Conservation (phyloP, 805 yeast species). For the Zygoascus tannicola region DNA sequence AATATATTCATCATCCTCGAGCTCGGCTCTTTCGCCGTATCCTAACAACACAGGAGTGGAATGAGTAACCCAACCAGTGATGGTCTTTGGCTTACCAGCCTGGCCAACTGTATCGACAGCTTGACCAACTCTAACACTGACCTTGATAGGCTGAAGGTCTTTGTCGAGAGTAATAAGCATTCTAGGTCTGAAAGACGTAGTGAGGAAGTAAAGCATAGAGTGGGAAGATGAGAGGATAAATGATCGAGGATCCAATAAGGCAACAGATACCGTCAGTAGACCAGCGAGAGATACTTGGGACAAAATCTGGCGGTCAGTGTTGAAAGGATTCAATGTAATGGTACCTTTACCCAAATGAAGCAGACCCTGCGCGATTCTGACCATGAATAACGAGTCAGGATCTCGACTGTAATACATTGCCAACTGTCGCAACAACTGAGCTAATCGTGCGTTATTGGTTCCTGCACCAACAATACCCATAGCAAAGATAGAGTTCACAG, state of each 20-base stretch:
- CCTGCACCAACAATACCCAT: constrained; percentile 99
- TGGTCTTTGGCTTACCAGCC: constrained; percentile 98
- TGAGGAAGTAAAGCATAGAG: constrained; percentile 72
- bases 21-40: constrained; percentile 92
- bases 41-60: constrained; percentile 92
- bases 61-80: constrained; percentile 99
- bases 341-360: constrained; percentile 96
- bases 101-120: constrained; percentile 98
- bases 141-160: constrained; percentile 81
- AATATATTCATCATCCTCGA: constrained; percentile 88
- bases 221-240: constrained; percentile 71
- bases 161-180: constrained; percentile 91
- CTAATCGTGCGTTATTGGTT: constrained; percentile 95
- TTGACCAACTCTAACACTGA: constrained; percentile 95
- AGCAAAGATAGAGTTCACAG: constrained; percentile 86
- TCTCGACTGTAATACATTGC: constrained; percentile 90
- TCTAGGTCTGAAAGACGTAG: constrained; percentile 86
- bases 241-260: constrained; percentile 74
- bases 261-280: constrained; percentile 70
- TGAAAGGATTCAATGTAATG: constrained; percentile 77
- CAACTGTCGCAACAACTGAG: constrained; percentile 88
- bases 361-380: constrained; percentile 90
- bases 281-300: constrained; percentile 89
- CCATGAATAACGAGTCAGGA: constrained; percentile 83
- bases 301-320: constrained; percentile 75